These are phyloP conservation scores for Tuber borchii DNA, from an alignment of 495 filamentous ascomycete genomes.

Conservation along the genomic window DNA sequence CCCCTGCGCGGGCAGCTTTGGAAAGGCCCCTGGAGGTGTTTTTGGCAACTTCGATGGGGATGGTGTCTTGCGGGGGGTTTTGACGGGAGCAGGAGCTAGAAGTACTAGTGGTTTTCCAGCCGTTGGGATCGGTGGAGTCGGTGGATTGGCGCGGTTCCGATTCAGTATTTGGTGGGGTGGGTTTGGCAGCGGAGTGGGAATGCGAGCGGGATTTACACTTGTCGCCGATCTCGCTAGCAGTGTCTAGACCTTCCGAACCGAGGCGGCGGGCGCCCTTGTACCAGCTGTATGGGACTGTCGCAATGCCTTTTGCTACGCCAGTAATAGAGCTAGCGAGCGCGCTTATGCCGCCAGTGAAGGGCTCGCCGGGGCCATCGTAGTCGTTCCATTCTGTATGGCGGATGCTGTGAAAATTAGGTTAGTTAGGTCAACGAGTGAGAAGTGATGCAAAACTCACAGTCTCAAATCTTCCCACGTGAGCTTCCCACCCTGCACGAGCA, in stretches of 20 bases:
- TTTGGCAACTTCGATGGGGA: slow-evolving; percentile 34
- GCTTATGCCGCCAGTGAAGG: slow-evolving; percentile 57
- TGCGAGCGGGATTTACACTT: slow-evolving; percentile 13
- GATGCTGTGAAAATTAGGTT: slow-evolving; percentile 37
- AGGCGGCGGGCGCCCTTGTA: slow-evolving; percentile 36
- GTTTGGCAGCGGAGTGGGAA: slow-evolving; percentile 4
- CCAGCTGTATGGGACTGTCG: slow-evolving; percentile 28
- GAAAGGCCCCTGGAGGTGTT: slow-evolving; percentile 37
- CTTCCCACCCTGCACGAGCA: slow-evolving; percentile 54
- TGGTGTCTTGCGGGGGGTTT: slow-evolving; percentile 3
- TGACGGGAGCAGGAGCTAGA: background rate
- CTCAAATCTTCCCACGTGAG: slow-evolving; percentile 60
- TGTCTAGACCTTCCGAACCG: slow-evolving; percentile 31
- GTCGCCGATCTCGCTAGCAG: slow-evolving; percentile 21
- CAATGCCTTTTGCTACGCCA: slow-evolving; percentile 41
- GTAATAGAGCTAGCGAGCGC: slow-evolving; percentile 53
- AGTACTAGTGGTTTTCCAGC: background rate
- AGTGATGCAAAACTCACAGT: slow-evolving; percentile 39
- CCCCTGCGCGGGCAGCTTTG: slow-evolving; percentile 26
- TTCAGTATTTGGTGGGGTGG: background rate
- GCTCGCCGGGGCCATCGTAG: slow-evolving; percentile 70
- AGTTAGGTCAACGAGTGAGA: slow-evolving; percentile 20
- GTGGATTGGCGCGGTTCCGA: background rate
- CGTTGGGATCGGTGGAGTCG: background rate
- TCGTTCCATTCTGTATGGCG: slow-evolving; percentile 72